Evolutionary conservation across 2,329 filamentous ascomycete genomes (phyloP), one percentile per base, ranked within the genome.

Genomic region (Thyridium curvatum): DNA sequence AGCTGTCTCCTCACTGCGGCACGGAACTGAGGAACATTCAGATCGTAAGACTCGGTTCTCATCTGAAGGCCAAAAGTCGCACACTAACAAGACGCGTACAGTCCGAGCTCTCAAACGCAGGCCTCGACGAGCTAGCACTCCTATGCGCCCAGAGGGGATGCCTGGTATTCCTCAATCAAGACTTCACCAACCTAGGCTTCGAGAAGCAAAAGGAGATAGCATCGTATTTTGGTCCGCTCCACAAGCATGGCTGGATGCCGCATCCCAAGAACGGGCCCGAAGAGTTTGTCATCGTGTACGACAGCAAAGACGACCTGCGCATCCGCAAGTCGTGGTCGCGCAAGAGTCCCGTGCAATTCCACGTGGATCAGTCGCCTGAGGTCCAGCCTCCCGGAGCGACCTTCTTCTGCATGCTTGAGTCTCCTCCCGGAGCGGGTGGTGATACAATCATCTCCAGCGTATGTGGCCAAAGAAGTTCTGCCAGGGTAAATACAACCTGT

Each of bases 1-100:
- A 58, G 15, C 41, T 57, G 14, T 52, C 46, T 12, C 52, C 53
- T n/a, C 46, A 51, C 39, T 45, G 46, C 35, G 47, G 53, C 18
- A 52, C 50, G 1, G 50, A 53, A 36, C 42, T 53, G 18, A 43
- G 43, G 9, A 50, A 49, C 21, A 43, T 52, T 8, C 50, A 53
- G 39, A 41, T 50, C 13, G 41, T 43, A 30, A n/a, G 36, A 12
- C n/a, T n/a, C n/a, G n/a, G n/a, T n/a, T n/a, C n/a, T n/a, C n/a
- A n/a, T n/a, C n/a, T n/a, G n/a, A n/a, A n/a, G n/a, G n/a, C n/a
- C n/a, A n/a, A n/a, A n/a, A n/a, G n/a, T n/a, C n/a, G n/a, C n/a
- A n/a, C n/a, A n/a, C n/a, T n/a, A n/a, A 29, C n/a, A n/a, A n/a
- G n/a, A n/a, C n/a, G n/a, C n/a, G n/a, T n/a, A n/a, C 18, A 43